These are phyloP conservation scores for Solanum habrochaites DNA, from an alignment of 257 asterid genomes.

Conservation along the genomic window DNA sequence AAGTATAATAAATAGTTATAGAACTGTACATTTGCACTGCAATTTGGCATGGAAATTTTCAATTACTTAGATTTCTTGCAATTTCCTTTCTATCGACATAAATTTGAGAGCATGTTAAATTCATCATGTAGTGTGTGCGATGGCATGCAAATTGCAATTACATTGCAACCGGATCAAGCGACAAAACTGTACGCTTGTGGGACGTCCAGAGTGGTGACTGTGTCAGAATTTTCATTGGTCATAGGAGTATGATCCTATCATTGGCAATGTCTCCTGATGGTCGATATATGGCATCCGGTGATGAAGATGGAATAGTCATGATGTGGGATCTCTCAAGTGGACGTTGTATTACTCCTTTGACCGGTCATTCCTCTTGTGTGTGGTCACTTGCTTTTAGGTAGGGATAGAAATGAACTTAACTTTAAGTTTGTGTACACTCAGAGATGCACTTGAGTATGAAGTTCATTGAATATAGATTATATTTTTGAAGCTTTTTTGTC, in stretches of 20 bases:
- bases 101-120: neutral
- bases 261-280: conserved; percentile 98
- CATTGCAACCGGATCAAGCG: conserved; percentile 95
- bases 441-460: neutral
- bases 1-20: neutral
- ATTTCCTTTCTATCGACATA: neutral
- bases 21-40: neutral
- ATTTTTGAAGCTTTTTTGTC: neutral
- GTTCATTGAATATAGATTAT: neutral
- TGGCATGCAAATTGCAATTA: conserved; percentile 98
- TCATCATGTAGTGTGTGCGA: conserved; percentile 59
- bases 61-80: neutral
- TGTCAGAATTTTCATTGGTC: conserved; percentile 90
- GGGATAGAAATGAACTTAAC: neutral
- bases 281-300: conserved; percentile 98
- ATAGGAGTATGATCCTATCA: conserved; percentile 77
- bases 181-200: conserved; percentile 96
- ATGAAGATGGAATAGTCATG: conserved; percentile 96
- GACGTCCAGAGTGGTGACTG: conserved; percentile 96
- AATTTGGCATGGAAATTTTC: neutral
- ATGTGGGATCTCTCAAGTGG: conserved; percentile 99
- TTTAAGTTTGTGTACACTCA: neutral
- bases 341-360: conserved; percentile 81
- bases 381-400: conserved; percentile 98
- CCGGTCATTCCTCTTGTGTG: conserved; percentile 87